Evolutionary conservation across 768 basidiomycete genomes (phyloP), one percentile per base, ranked within the genome.

Genomic region (Lentinula detonsa): DNA sequence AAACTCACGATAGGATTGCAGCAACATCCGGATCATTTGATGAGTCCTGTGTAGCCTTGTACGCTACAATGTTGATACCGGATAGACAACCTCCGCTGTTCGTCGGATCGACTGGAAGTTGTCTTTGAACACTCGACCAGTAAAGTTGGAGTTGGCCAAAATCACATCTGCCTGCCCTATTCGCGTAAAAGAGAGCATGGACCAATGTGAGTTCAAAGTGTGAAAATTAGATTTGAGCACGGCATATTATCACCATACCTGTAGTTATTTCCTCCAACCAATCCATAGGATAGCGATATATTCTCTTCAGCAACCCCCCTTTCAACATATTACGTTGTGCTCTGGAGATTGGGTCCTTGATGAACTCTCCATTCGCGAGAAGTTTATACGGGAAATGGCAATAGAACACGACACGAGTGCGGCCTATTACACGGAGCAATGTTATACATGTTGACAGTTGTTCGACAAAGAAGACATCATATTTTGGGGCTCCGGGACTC

Each of bases 321-420:
- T 70, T 77, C 67, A 71, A 80, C 39, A 56, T 10, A 56, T 42
- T 45, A 5, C 40, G 35, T 23, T 56, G 40, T 71, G 45, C 72
- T 67, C 58, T 75, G 72, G 11, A 83, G 86, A 57, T 18, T 13
- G 59, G 59, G 42, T 88, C 85, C 0, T 85, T 79, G 67, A 81
- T 72, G 4, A 73, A 85, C 42, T 80, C 84, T 0, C 90, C 90
- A 63, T 85, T 83, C 7, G 89, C 85, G 31, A 98, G 81, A 0
- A 98, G 78, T 72, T 96, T 96, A 75, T 99, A 97, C 0, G 96
- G 97, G 66, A 99, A 98, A 71, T 98, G 97, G 65, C 94, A 96
- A 71, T 99, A 98, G 73, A 98, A 98, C 18, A 98, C 88, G 34
- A 96, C 91, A 2, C 93, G 85, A n/a, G 84, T 91, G 21, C 78